Evolutionary conservation across 192 early-diverging fungal species (phyloP), one percentile per base, ranked within the genome.

Genomic region (Coemansia pectinata): DNA sequence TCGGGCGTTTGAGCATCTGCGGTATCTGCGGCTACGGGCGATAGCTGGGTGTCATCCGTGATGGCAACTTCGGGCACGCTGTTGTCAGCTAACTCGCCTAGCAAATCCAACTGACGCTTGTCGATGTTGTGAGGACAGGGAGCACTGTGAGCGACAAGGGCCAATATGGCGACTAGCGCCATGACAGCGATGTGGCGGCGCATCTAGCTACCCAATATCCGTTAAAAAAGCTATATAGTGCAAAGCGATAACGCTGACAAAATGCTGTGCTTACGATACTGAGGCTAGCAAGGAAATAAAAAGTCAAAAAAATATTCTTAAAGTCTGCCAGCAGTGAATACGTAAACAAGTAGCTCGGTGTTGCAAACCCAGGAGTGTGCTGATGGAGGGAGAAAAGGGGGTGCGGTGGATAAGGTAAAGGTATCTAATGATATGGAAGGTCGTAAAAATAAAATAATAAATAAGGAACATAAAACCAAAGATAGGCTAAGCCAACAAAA

Each of bases 51-150:
- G 5, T 31, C 21, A 23, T 29, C 60, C 17, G 14, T 47, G 34
- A 34, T 36, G 44, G 50, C 36, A 17, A n/a, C 47, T 15, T 19
- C 69, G 6, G 45, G 39, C 23, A 25, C 62, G 36, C 31, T 38
- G 48, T 42, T 31, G 29, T 21, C 45, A 14, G 34, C 58, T 23
- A 50, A 23, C 6, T 58, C 29, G 5, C 44, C 40, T 7, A 61
- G 31, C 44, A 47, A n/a, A n/a, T 71, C 70, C 15, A 50, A 33
- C 71, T 72, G 69, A 39, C 69, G 69, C 62, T 21, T 52, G 23
- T 9, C 69, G 14, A 70, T 33, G 19, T 53, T 33, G 19, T 53
- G 55, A 19, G 71, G 57, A 14, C 21, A 66, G 19, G 71, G 71
- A 14, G 71, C 71, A 1, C 62, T 64, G 19, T 19, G 42, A 27